Conservation (phyloP, 345 rosid genomes). For the Rhodomyrtus tomentosa region DNA sequence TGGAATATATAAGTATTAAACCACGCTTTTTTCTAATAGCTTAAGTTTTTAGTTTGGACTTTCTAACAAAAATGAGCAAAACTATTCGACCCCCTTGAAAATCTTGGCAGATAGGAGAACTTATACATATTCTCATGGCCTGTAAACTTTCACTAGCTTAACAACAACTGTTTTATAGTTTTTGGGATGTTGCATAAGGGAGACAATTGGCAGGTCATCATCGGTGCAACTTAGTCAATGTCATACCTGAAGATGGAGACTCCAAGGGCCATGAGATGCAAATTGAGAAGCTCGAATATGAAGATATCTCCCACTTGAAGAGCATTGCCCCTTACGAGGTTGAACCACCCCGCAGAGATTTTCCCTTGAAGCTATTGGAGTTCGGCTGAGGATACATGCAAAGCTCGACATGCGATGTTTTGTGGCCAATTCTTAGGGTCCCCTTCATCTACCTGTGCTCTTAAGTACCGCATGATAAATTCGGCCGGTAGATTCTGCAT, state of each 20-base stretch:
- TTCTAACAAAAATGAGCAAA: no score
- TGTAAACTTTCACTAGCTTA: background rate
- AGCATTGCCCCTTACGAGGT: constrained; percentile 5
- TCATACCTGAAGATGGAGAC: constrained; percentile 4
- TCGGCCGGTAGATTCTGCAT: background rate
- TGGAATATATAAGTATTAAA: no score
- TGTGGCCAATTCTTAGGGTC: background rate
- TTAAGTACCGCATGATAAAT: background rate
- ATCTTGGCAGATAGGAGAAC: background rate
- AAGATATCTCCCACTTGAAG: constrained; percentile 10
- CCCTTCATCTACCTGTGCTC: background rate
- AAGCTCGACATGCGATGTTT: background rate
- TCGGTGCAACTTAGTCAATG: background rate
- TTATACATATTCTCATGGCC: background rate
- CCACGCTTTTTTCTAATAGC: no score
- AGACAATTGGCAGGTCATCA: background rate
- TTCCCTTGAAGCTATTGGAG: background rate
- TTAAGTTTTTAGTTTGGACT: no score
- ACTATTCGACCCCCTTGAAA: background rate
- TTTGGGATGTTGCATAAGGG: background rate
- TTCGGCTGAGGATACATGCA: background rate
- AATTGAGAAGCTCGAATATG: constrained; percentile 8
- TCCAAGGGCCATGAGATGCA: background rate
- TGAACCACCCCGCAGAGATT: constrained; percentile 5
- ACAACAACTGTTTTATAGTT: background rate